Base-by-base conservation (phyloP, 768 basidiomycete genomes). In the Agrocybe pediades region DNA sequence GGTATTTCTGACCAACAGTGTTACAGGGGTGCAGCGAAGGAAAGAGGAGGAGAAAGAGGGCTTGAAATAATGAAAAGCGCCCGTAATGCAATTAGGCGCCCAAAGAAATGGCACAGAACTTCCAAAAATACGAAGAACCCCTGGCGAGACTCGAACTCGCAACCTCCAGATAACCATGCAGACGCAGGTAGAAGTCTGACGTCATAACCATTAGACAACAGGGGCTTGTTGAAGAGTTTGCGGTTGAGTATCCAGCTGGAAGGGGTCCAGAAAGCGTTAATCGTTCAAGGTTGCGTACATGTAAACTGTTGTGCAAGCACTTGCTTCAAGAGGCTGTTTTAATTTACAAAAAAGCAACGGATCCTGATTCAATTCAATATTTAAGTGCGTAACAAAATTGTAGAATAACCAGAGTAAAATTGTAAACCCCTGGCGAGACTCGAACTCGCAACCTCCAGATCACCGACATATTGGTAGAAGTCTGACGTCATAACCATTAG, bases 401-500 rank as follows among this genome's bases (percentile, higher is more conserved):
- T 41, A 8, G 41, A n/a, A 24, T 7, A 19, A 43, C 21, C 5
- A 24, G 2, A 47, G n/a, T 13, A 16, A 54, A 64, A 60, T 59
- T 54, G 36, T 40, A 55, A 81, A 84, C 87, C 85, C 86, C 86
- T 80, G 82, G 85, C 83, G 85, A 80, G 87, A 87, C 78, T 88
- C 87, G 87, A 88, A 88, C 87, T 80, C 86, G 82, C 85, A 88
- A 82, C 86, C 87, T 87, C 84, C 86, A 88, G 86, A 88, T 85
- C 25, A 43, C 13, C 51, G 25, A 46, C 54, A 26, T 13, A 19
- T 15, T 20, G 5, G 53, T 86, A 88, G 87, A 88, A 88, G 87
- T 88, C 87, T 88, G 87, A 88, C 87, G 87, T 88, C 87, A 88
- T 88, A 86, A 76, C 87, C 87, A 88, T 88, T 88, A 88, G 86